phyloP scores from a whole-genome alignment of 1,284 basidiomycete genomes.

The Sanguinoderma infundibulare region DNA sequence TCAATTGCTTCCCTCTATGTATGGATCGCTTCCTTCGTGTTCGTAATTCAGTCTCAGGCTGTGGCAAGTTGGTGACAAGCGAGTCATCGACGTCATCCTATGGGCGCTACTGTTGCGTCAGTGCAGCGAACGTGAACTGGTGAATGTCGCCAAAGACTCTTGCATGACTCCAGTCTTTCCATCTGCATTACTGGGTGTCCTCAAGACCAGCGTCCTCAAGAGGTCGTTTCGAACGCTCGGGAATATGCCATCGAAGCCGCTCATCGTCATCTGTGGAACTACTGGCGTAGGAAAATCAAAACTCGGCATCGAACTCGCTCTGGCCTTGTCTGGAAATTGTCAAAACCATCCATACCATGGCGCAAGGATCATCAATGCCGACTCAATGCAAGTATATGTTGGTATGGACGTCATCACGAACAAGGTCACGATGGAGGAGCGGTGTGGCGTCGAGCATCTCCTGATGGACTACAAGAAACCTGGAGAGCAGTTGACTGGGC shows the following conservation, averaged over 20 bases:
- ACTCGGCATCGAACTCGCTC: slow-evolving; percentile 87
- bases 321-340: slow-evolving; percentile 47
- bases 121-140: background rate
- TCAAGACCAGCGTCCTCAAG: background rate
- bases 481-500: slow-evolving; percentile 86
- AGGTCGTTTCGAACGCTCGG: background rate
- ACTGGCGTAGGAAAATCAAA: slow-evolving; percentile 98
- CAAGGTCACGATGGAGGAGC: slow-evolving; percentile 84
- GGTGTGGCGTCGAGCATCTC: slow-evolving; percentile 84
- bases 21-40: background rate
- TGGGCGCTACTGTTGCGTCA: background rate
- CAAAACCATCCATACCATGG: slow-evolving; percentile 52
- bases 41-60: background rate
- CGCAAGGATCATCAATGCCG: slow-evolving; percentile 89
- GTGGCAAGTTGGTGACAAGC: background rate
- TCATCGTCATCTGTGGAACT: slow-evolving; percentile 90
- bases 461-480: slow-evolving; percentile 89
- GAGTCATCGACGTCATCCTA: background rate
- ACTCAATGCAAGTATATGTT: slow-evolving; percentile 98
- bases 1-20: too few relatives aligned
- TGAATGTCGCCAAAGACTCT: background rate
- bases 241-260: slow-evolving; percentile 49
- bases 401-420: slow-evolving; percentile 96
- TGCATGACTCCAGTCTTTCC: background rate
- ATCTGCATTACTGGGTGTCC: background rate